Evolutionary conservation across 768 basidiomycete genomes (phyloP).

Genomic region (Mycena capillaripes): DNA sequence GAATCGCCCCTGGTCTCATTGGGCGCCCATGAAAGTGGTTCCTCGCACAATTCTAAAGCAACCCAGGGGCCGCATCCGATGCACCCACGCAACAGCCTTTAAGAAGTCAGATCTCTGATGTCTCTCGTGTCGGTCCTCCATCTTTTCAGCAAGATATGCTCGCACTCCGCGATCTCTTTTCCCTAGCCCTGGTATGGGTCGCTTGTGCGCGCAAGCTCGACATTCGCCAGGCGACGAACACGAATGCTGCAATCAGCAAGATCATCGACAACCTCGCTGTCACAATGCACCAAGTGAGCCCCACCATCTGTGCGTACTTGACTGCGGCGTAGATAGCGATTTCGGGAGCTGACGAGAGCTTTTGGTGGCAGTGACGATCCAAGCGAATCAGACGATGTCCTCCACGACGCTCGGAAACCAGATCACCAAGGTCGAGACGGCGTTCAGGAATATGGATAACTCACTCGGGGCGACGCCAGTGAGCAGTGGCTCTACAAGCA

Average conservation of each 20-base stretch:
- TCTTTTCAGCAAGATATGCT: slow-evolving; percentile 42
- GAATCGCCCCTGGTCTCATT: background rate
- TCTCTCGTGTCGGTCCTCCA: background rate
- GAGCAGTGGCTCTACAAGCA: slow-evolving; percentile 49
- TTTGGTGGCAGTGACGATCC: slow-evolving; percentile 34
- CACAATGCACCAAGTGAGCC: slow-evolving; percentile 38
- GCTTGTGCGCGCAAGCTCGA: slow-evolving; percentile 46
- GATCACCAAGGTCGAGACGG: slow-evolving; percentile 42
- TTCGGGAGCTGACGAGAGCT: background rate
- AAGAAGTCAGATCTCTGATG: background rate
- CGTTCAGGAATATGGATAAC: slow-evolving; percentile 42
- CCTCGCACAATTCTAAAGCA: background rate
- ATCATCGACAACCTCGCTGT: slow-evolving; percentile 44
- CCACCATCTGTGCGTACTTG: slow-evolving; percentile 44
- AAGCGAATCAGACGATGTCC: slow-evolving; percentile 45
- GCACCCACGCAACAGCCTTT: slow-evolving; percentile 1
- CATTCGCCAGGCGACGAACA: slow-evolving; percentile 49
- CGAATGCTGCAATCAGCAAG: slow-evolving; percentile 44
- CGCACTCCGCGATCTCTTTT: slow-evolving; percentile 42
- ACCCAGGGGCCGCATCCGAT: background rate
- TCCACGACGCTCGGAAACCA: slow-evolving; percentile 44
- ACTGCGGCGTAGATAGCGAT: background rate
- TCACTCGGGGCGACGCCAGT: slow-evolving; percentile 41
- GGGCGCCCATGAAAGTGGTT: background rate
- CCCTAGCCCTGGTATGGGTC: slow-evolving; percentile 43